Evolutionary conservation across 345 rosid genomes (phyloP).

Genomic region (Corchorus olitorius): DNA sequence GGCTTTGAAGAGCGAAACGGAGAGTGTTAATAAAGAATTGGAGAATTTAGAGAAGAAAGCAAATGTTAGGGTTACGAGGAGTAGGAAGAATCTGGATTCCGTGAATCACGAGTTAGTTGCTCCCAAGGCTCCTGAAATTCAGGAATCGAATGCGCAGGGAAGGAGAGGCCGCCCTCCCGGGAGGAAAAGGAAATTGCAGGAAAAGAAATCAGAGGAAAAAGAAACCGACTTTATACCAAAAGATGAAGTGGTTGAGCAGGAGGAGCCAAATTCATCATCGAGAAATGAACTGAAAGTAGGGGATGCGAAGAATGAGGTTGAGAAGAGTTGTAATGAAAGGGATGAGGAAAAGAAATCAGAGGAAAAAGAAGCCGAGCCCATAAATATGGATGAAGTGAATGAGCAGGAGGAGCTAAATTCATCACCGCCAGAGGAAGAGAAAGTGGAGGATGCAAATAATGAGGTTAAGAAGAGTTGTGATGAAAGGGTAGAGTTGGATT

Average conservation of each 20-base stretch:
- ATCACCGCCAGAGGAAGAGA: slow-evolving; percentile 4
- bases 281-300: slow-evolving; percentile 9
- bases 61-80: slow-evolving; percentile 36
- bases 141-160: slow-evolving; percentile 18
- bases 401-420: neutral
- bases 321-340: no score
- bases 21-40: slow-evolving; percentile 19
- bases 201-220: slow-evolving; percentile 4
- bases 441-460: neutral
- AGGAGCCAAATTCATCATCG: neutral
- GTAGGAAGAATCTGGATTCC: slow-evolving; percentile 26
- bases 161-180: slow-evolving; percentile 18
- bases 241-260: slow-evolving; percentile 1
- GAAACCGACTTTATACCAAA: neutral
- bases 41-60: slow-evolving; percentile 21
- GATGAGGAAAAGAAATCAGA: neutral
- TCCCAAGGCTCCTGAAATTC: slow-evolving; percentile 21
- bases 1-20: slow-evolving; percentile 33
- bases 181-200: slow-evolving; percentile 19
- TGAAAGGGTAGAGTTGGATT: slow-evolving; percentile 27
- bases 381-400: neutral
- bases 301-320: no score
- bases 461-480: slow-evolving; percentile 2
- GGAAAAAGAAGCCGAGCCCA: neutral
- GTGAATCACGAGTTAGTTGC: slow-evolving; percentile 17